These are phyloP conservation scores for Candida silvicultrix DNA, from an alignment of 805 yeast genomes.

Conservation along the genomic window DNA sequence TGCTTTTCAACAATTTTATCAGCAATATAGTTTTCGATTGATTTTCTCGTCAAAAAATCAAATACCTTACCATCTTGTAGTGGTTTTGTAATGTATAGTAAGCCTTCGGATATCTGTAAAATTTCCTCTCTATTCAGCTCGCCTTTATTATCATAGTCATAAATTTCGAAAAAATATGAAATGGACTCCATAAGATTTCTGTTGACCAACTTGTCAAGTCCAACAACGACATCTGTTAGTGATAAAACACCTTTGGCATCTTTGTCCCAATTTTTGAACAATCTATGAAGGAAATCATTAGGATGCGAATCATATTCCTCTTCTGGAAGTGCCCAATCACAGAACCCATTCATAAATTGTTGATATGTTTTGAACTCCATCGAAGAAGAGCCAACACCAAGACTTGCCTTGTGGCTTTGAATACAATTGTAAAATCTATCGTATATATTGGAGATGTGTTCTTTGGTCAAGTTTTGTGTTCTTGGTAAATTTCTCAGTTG, in stretches of 20 bases:
- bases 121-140: slow-evolving; percentile 73
- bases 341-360: slow-evolving; percentile 69
- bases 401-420: slow-evolving; percentile 50
- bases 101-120: slow-evolving; percentile 79
- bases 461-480: slow-evolving; percentile 50
- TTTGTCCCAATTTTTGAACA: slow-evolving; percentile 72
- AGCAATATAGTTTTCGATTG: slow-evolving; percentile 63
- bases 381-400: slow-evolving; percentile 51
- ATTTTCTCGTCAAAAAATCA: slow-evolving; percentile 57
- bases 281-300: slow-evolving; percentile 47
- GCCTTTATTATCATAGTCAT: slow-evolving; percentile 54
- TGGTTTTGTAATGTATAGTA: slow-evolving; percentile 75
- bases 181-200: slow-evolving; percentile 74
- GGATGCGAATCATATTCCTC: slow-evolving; percentile 31
- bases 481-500: slow-evolving; percentile 83
- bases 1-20: slow-evolving; percentile 41
- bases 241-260: slow-evolving; percentile 48
- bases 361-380: slow-evolving; percentile 73
- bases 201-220: slow-evolving; percentile 63
- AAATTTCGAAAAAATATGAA: slow-evolving; percentile 72
- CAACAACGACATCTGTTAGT: slow-evolving; percentile 63
- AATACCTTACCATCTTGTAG: slow-evolving; percentile 69
- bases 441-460: slow-evolving; percentile 64
- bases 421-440: slow-evolving; percentile 79
- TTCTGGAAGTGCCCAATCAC: slow-evolving; percentile 61